Conservation (phyloP, 148 eudicot species). For the Rhododendron griersonianum region DNA sequence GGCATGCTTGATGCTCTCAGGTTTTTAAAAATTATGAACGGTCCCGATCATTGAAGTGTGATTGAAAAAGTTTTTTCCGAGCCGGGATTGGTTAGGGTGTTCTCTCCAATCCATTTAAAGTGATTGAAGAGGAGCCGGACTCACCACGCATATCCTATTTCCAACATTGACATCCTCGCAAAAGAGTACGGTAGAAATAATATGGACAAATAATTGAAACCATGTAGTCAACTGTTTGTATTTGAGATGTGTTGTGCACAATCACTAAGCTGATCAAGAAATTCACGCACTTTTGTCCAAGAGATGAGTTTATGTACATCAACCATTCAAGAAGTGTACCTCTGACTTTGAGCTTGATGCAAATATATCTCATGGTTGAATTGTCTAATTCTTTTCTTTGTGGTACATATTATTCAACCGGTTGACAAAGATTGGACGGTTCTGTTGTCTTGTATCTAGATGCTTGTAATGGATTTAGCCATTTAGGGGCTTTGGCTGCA, state of each 20-base stretch:
- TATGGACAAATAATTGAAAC: not conserved
- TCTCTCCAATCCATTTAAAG: no score
- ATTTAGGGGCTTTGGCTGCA: not conserved
- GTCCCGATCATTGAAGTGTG: no score
- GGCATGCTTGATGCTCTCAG: no score
- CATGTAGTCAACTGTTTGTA: not conserved
- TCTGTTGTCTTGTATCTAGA: not conserved
- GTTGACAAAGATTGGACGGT: not conserved
- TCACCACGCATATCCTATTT: not conserved
- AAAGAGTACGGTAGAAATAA: not conserved
- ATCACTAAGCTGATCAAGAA: not conserved
- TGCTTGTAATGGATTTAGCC: not conserved
- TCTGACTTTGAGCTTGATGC: not conserved
- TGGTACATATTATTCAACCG: not conserved
- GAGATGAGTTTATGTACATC: not conserved
- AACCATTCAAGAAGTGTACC: not conserved
- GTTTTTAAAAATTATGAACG: no score
- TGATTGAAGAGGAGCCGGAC: no score
- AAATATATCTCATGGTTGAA: not conserved
- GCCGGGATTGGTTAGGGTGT: no score
- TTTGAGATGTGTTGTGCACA: not conserved
- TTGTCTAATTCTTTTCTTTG: not conserved
- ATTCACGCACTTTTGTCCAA: not conserved
- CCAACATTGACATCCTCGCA: not conserved
- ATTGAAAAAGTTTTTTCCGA: no score